Evolutionary conservation across 176 grass and related monocot genomes (phyloP).

Genomic region (Areca catechu): DNA sequence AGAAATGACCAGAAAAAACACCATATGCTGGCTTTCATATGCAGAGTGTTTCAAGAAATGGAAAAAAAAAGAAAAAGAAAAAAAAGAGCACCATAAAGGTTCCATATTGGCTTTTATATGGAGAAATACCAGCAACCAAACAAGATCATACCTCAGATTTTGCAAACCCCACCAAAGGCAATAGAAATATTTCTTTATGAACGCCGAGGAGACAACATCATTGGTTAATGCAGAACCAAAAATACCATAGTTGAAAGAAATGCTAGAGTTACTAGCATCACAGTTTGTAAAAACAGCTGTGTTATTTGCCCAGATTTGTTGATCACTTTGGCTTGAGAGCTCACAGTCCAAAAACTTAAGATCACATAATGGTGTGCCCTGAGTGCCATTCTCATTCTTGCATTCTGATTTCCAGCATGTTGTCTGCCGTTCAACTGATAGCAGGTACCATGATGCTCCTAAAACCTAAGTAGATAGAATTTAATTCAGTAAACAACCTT

Average conservation of each 20-base stretch:
- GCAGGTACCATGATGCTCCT: constrained; percentile 81
- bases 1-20: too few species aligned
- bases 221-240: constrained; percentile 48
- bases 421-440: constrained; percentile 80
- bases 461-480: constrained; percentile 36
- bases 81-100: too few species aligned
- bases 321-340: background rate
- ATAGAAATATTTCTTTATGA: constrained; percentile 84
- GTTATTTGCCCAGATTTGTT: constrained; percentile 25
- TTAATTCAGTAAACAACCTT: too few species aligned
- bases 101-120: too few species aligned
- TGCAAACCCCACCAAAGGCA: constrained; percentile 99
- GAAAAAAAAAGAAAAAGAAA: too few species aligned
- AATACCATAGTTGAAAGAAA: constrained; percentile 69
- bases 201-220: constrained; percentile 49
- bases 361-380: constrained; percentile 14
- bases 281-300: constrained; percentile 52
- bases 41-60: too few species aligned
- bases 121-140: background rate
- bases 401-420: constrained; percentile 81
- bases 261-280: constrained; percentile 5
- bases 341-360: constrained; percentile 67
- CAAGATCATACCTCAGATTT: constrained; percentile 65
- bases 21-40: too few species aligned
- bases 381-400: constrained; percentile 27